A percentile compares a stretch with the other conserved stretches of the same genome.
Conservation (phyloP, 1,284 basidiomycete species). For the Moesziomyces antarcticus region DNA sequence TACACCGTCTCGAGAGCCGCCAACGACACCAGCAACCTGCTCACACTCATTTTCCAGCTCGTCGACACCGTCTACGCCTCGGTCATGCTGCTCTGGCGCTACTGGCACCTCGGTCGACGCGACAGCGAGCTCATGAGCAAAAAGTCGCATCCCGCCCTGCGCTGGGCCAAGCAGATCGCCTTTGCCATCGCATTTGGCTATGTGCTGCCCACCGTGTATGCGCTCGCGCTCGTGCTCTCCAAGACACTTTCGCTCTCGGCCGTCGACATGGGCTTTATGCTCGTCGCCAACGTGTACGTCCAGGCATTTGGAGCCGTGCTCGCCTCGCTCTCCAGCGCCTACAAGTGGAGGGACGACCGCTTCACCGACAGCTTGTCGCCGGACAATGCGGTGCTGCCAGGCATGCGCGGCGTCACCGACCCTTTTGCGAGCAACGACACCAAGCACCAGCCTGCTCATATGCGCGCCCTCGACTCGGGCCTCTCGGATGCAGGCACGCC, state of each 20-base stretch:
- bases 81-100: constrained; percentile 42
- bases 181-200: constrained; percentile 47
- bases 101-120: constrained; percentile 42
- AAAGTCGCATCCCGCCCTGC: constrained; percentile 10
- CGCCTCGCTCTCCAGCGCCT: constrained; percentile 35
- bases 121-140: constrained; percentile 40
- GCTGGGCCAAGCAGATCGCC: constrained; percentile 39
- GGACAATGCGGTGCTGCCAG: constrained; percentile 43
- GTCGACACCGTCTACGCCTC: constrained; percentile 46
- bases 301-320: constrained; percentile 49
- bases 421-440: constrained; percentile 10
- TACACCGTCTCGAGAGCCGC: constrained; percentile 18
- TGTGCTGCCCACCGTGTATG: constrained; percentile 44
- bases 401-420: constrained; percentile 27
- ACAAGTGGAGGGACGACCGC: constrained; percentile 52
- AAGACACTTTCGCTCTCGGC: constrained; percentile 18
- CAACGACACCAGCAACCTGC: constrained; percentile 38
- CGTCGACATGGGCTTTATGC: constrained; percentile 48
- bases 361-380: constrained; percentile 40
- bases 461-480: constrained; percentile 11
- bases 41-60: constrained; percentile 44
- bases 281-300: constrained; percentile 55
- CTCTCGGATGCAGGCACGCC: constrained; percentile 16
- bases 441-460: constrained; percentile 1
- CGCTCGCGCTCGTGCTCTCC: constrained; percentile 36